These are phyloP conservation scores for Nigrograna mackinnonii DNA, from an alignment of 2,329 filamentous ascomycete genomes.

Conservation along the genomic window DNA sequence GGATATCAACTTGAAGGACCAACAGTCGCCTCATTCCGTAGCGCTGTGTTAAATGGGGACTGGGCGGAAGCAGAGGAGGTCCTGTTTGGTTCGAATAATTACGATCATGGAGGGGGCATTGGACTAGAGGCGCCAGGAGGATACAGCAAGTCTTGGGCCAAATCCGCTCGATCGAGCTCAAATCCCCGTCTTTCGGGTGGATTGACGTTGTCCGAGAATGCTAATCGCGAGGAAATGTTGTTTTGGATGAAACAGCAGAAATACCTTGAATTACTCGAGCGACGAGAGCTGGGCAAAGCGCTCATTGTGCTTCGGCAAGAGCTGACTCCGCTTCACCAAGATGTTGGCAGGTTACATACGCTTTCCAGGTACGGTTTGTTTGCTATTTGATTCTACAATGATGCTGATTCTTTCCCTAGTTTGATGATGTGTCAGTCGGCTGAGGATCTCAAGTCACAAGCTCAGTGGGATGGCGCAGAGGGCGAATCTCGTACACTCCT, in stretches of 20 bases:
- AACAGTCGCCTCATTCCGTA: constrained; percentile 83
- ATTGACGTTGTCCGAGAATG: constrained; percentile 73
- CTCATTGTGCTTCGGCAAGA: constrained; percentile 85
- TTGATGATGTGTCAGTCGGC: constrained; percentile 85
- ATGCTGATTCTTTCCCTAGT: constrained; percentile 57
- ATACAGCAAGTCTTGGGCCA: constrained; percentile 36
- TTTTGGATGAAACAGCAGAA: constrained; percentile 93
- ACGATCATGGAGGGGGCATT: constrained; percentile 50
- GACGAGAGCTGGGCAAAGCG: constrained; percentile 71
- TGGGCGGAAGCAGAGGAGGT: constrained; percentile 87
- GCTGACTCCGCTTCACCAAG: constrained; percentile 81
- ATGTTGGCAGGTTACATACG: constrained; percentile 76
- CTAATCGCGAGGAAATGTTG: constrained; percentile 78
- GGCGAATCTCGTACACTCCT: constrained; percentile 75
- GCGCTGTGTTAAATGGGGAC: constrained; percentile 75
- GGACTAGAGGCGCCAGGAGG: constrained; percentile 31
- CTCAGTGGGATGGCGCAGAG: constrained; percentile 81
- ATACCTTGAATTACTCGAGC: constrained; percentile 86
- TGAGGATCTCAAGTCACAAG: constrained; percentile 75
- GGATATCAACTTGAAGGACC: constrained; percentile 85
- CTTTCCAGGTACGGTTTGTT: constrained; percentile 66
- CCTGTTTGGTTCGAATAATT: constrained; percentile 60
- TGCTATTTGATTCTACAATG: background rate
- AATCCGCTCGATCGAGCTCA: constrained; percentile 24
- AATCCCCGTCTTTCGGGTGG: constrained; percentile 51